These are phyloP conservation scores for Linum lewisii DNA, from an alignment of 345 rosid genomes.

Conservation along the genomic window DNA sequence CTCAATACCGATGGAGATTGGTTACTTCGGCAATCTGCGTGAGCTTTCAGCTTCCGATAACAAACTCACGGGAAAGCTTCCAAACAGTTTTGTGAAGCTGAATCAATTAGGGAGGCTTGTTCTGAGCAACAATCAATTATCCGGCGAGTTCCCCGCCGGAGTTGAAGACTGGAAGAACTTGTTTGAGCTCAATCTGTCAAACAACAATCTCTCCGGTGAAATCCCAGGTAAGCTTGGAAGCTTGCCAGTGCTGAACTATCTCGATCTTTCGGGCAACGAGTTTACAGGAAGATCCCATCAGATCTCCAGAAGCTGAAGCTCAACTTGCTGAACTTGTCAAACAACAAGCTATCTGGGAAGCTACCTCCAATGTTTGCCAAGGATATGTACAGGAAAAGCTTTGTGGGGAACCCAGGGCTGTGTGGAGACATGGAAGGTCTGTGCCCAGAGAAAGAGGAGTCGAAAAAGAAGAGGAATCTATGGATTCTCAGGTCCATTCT, in stretches of 20 bases:
- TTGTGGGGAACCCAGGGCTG: slow-evolving; percentile 67
- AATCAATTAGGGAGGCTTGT: slow-evolving; percentile 48
- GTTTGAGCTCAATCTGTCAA: slow-evolving; percentile 68
- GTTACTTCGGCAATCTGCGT: slow-evolving; percentile 32
- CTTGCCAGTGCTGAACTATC: slow-evolving; percentile 72
- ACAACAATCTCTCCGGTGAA: slow-evolving; percentile 50
- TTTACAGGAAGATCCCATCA: slow-evolving; percentile 53
- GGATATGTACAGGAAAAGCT: slow-evolving; percentile 39
- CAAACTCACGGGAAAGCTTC: slow-evolving; percentile 40
- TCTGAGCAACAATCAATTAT: slow-evolving; percentile 48
- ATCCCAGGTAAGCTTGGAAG: slow-evolving; percentile 58
- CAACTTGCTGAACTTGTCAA: slow-evolving; percentile 62
- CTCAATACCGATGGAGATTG: slow-evolving; percentile 45
- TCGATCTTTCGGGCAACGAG: slow-evolving; percentile 65
- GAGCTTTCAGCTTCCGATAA: slow-evolving; percentile 48
- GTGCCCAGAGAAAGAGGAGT: slow-evolving; percentile 29
- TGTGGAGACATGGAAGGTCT: slow-evolving; percentile 53
- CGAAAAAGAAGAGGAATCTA: slow-evolving; percentile 19
- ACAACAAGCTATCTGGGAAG: slow-evolving; percentile 55
- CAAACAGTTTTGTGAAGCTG: slow-evolving; percentile 42
- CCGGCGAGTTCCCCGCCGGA: slow-evolving; percentile 58
- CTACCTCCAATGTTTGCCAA: slow-evolving; percentile 57
- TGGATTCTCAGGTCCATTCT: slow-evolving; percentile 65
- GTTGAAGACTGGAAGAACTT: slow-evolving; percentile 43
- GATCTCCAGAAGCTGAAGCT: slow-evolving; percentile 74